These are phyloP conservation scores for Huntiella savannae DNA, from an alignment of 2,329 filamentous ascomycete species.

Conservation along the genomic window DNA sequence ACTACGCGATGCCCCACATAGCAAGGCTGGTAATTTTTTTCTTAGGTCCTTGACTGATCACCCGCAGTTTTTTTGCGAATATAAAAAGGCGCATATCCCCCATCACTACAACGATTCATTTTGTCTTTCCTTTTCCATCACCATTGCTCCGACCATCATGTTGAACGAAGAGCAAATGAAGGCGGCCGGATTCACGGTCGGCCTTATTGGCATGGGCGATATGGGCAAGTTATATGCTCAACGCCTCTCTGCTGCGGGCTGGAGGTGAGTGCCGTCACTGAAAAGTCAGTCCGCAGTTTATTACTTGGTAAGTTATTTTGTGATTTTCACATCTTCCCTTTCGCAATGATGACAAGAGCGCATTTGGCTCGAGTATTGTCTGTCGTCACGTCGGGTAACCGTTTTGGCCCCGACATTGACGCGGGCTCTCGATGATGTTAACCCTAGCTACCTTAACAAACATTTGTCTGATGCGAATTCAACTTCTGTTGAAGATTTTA, in stretches of 20 bases:
- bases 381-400: constrained; percentile 41
- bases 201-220: constrained; percentile 96
- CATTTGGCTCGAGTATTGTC: constrained; percentile 99
- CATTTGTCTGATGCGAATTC: constrained; percentile 55
- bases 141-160: constrained; percentile 2
- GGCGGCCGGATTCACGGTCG: constrained; percentile 46
- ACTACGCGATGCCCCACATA: constrained; percentile 6
- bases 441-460: constrained; percentile 80
- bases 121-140: not conserved
- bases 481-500: not conserved
- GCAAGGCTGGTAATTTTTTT: not conserved
- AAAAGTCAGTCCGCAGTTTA: constrained; percentile 9
- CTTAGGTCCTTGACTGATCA: not conserved
- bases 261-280: constrained; percentile 48
- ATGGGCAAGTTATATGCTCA: constrained; percentile 99
- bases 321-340: constrained; percentile 7
- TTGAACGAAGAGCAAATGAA: constrained; percentile 27
- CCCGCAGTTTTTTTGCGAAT: constrained; percentile 1
- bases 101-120: not conserved
- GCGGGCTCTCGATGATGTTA: constrained; percentile 90
- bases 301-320: constrained; percentile 21
- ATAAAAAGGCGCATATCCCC: constrained; percentile 3
- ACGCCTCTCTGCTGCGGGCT: constrained; percentile 73
- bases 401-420: constrained; percentile 51
- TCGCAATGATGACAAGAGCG: constrained; percentile 97